Evolutionary conservation across 768 basidiomycete species (phyloP), one percentile per base, ranked within the genome.

Genomic region (Boletellus ananas): DNA sequence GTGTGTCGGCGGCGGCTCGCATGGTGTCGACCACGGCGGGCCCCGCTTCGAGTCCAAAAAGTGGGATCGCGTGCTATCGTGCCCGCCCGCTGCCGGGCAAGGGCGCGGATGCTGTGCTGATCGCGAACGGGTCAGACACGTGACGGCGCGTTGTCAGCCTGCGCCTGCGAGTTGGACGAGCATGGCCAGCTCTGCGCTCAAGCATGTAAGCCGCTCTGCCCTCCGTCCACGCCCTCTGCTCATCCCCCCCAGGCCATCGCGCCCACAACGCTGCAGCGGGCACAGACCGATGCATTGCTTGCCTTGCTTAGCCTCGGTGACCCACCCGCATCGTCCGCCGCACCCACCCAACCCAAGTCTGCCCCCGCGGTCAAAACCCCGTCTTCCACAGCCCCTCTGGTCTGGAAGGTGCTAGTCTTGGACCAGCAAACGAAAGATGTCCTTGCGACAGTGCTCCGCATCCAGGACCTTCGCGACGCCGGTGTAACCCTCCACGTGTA

Each of bases 401-500:
- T 96, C 5, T 99, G 96, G 95, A 99, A 99, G 70, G 85, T 98
- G 13, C 74, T 99, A 10, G 86, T 99, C 2, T 74, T 99, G 47
- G 96, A 99, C 68, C 92, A 96, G 62, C 80, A 87, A 59, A 95
- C 93, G 20, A 96, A 98, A 68, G 96, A 98, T 66, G 85, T 98
- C 18, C 77, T 99, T 34, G 96, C 96, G 14, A 98, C 95, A 1
- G 88, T 93, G 17, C 72, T 99, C 56, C 83, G 94, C 47, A 96
- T 99, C 7, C 94, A 97, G 69, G 96, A 98, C 71, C 76, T 99
- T 54, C 80, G 96, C 49, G 95, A 98, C 62, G 90, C 91, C 43
- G 96, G 96, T 29, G 94, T 99, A 36, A 99, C 96, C 9, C 77
- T 99, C 51, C 96, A 99, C 72, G 93, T 98, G 94, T 97, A 74